phyloP scores from a whole-genome alignment of 2,329 filamentous ascomycete species.

The Colletotrichum tamarilloi region DNA sequence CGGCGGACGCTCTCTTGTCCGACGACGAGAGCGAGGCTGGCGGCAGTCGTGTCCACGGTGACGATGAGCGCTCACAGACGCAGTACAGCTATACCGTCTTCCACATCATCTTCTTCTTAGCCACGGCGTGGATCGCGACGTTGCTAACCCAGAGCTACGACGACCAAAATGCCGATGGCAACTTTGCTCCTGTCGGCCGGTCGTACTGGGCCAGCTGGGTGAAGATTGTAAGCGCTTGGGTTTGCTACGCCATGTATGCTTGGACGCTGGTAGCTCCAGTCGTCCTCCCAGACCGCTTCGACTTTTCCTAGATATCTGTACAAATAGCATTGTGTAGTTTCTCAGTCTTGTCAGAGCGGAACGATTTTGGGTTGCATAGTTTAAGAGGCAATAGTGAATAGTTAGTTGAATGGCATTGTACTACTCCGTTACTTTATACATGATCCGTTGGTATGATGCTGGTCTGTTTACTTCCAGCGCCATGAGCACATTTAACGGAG shows the following conservation, averaged over 20 bases:
- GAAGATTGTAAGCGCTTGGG: slow-evolving; percentile 98
- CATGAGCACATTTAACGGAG: background rate
- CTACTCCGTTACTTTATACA: background rate
- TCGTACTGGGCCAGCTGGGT: slow-evolving; percentile 99
- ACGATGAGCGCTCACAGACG: slow-evolving; percentile 89
- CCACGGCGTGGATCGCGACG: slow-evolving; percentile 95
- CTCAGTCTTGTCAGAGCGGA: background rate
- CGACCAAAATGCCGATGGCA: slow-evolving; percentile 70
- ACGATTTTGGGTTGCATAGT: background rate
- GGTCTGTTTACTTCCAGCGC: too few species aligned
- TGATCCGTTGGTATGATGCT: background rate
- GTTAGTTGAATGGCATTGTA: background rate
- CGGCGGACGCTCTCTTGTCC: slow-evolving; percentile 87
- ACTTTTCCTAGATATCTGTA: slow-evolving; percentile 55
- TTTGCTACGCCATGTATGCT: slow-evolving; percentile 92
- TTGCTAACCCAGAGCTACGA: slow-evolving; percentile 80
- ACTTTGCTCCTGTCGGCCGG: slow-evolving; percentile 92
- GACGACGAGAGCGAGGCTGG: slow-evolving; percentile 75
- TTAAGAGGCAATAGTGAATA: background rate
- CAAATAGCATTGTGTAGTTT: background rate
- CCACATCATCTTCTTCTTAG: slow-evolving; percentile 97
- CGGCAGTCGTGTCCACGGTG: slow-evolving; percentile 70
- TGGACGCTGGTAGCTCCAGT: slow-evolving; percentile 94
- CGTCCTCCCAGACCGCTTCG: slow-evolving; percentile 87
- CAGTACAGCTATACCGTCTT: slow-evolving; percentile 98